Base-by-base conservation (phyloP, 805 yeast species). In the Saturnispora saitoi region DNA sequence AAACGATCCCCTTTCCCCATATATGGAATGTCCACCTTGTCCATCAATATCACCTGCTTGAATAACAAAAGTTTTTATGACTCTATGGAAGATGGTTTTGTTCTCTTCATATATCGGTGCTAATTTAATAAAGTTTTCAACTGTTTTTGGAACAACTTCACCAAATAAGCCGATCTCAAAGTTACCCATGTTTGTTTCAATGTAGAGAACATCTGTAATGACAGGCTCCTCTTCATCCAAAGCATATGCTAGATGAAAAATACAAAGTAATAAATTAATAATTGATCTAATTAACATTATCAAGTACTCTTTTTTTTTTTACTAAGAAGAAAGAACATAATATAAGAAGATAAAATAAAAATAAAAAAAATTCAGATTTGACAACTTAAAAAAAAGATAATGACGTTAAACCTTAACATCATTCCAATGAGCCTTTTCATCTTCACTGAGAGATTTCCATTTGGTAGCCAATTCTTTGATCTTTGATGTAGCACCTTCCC, bases 31-130 rank as follows among this genome's bases (percentile, higher is more conserved):
- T 12, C 96, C 95, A 24, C 95, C 95, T 48, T 77, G 72, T 14
- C 91, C 90, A 56, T 74, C 71, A 62, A 83, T 81, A 65, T 87
- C 91, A 53, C 96, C 96, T 50, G 95, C 95, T 69, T 86, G 95
- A 56, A 89, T 75, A 83, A 86, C 80, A 63, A 85, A 86, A 49
- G 75, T 73, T 40, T 78, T 72, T 53, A 85, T 81, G 45, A 88
- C 79, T 52, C 90, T 75, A 67, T 85, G 93, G 75, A 88, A 84
- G 17, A 71, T 65, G 4, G 87, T 76, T 3, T 50, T 34, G 3
- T 36, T 49, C 52, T 73, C 75, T 56, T 72, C 69, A 70, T 83
- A 86, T 3, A 76, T 69, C 26, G 54, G 67, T 14, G 83, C 71
- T 38, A 81, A 58, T 37, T 67, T 68, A 41, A 70, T 71, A 60